Conservation (phyloP, 2,329 filamentous ascomycete genomes). For the Chalara sp. region DNA sequence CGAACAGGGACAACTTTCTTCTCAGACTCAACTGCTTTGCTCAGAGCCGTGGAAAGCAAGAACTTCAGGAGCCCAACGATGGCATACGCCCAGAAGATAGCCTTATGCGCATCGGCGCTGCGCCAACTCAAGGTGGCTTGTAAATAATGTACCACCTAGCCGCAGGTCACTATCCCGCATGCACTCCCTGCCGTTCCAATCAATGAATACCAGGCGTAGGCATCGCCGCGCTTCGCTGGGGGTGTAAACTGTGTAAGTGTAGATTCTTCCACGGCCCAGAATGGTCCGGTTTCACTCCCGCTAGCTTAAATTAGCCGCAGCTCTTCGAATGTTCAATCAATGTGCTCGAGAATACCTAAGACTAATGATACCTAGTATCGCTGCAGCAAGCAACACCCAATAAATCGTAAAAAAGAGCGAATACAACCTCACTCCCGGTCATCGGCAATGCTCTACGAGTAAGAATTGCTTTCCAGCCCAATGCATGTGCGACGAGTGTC, state of each 20-base stretch:
- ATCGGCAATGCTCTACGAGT: constrained; percentile 48
- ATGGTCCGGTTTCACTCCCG: too few species aligned
- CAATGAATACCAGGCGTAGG: constrained; percentile 57
- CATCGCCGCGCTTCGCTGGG: constrained; percentile 40
- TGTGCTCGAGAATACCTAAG: too few species aligned
- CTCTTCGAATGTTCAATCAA: too few species aligned
- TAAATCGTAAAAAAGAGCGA: constrained; percentile 46
- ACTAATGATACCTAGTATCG: constrained; percentile 55
- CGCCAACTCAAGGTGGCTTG: constrained; percentile 36
- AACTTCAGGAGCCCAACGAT: constrained; percentile 51
- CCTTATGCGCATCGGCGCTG: constrained; percentile 41
- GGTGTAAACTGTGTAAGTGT: too few species aligned
- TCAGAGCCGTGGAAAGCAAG: constrained; percentile 42
- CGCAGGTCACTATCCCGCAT: constrained; percentile 49
- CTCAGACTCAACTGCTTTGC: constrained; percentile 31
- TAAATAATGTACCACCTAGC: constrained; percentile 51
- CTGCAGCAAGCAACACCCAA: constrained; percentile 50
- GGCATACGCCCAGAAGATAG: constrained; percentile 52
- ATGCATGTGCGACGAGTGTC: constrained; percentile 49
- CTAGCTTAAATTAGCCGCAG: too few species aligned
- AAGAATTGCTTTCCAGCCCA: constrained; percentile 49
- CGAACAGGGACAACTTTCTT: constrained; percentile 26
- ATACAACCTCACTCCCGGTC: constrained; percentile 47
- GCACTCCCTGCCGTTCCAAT: constrained; percentile 54
- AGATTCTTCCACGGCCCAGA: too few species aligned